Conservation (phyloP, 495 filamentous ascomycete genomes). For the Tuber aestivum region DNA sequence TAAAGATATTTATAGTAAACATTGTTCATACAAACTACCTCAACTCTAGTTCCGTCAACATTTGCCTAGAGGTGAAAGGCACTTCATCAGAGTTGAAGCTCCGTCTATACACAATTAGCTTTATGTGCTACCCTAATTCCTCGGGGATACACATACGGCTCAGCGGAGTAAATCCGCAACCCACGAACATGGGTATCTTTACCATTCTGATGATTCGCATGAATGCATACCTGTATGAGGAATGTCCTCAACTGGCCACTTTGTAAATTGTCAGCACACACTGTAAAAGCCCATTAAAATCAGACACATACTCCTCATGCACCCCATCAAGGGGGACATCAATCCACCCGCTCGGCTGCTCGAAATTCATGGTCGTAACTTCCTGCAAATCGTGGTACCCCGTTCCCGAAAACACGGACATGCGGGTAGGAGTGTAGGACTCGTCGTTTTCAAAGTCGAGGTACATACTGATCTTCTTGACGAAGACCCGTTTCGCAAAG, state of each 20-base stretch:
- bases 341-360: constrained; percentile 80
- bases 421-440: constrained; percentile 92
- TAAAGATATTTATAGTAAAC: neutral
- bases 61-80: constrained; percentile 30
- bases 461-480: constrained; percentile 75
- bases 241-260: constrained; percentile 62
- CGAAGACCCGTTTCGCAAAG: constrained; percentile 86
- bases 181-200: constrained; percentile 96
- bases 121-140: neutral
- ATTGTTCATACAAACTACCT: constrained; percentile 13
- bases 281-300: constrained; percentile 1
- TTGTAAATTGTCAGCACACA: constrained; percentile 4
- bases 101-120: constrained; percentile 14
- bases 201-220: constrained; percentile 98
- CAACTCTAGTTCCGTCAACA: constrained; percentile 38
- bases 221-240: constrained; percentile 76
- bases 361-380: constrained; percentile 72
- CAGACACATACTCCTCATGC: constrained; percentile 25
- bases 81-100: constrained; percentile 36
- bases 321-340: constrained; percentile 71
- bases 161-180: constrained; percentile 80
- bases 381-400: constrained; percentile 79
- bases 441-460: constrained; percentile 89
- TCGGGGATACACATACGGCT: constrained; percentile 44
- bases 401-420: constrained; percentile 78